A percentile compares a stretch with the other conserved stretches of the same genome.
These are phyloP conservation scores for Theobroma grandiflorum DNA, from an alignment of 441 rosid species.

Conservation along the genomic window DNA sequence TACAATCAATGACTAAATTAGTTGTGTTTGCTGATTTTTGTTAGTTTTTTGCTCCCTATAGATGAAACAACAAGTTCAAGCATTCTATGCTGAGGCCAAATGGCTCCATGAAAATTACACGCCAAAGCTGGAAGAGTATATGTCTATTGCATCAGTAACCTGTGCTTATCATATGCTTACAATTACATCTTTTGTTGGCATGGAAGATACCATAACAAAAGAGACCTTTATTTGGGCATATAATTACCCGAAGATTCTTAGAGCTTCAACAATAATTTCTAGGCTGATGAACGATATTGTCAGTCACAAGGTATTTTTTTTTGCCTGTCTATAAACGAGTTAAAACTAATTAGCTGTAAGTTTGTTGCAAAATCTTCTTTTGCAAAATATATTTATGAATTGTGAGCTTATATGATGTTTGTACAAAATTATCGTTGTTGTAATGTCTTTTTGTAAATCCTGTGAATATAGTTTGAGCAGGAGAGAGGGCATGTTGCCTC, in stretches of 20 bases:
- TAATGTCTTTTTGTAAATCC: background rate
- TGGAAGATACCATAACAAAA: constrained; percentile 20
- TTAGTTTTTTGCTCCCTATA: too few species aligned
- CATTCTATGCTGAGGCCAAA: constrained; percentile 26
- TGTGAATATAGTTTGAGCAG: constrained; percentile 20
- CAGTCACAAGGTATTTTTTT: constrained; percentile 30
- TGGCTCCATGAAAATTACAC: constrained; percentile 29
- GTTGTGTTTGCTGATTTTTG: background rate
- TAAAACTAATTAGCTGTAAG: too few species aligned
- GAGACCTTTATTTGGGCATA: constrained; percentile 39
- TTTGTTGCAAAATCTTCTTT: too few species aligned
- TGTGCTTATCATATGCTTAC: constrained; percentile 13
- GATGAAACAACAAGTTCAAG: too few species aligned
- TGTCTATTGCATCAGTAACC: constrained; percentile 22
- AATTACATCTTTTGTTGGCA: constrained; percentile 32
- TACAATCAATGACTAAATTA: background rate
- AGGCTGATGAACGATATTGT: constrained; percentile 30
- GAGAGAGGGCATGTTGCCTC: constrained; percentile 6
- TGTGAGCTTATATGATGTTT: background rate
- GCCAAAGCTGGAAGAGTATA: constrained; percentile 40
- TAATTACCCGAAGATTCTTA: constrained; percentile 28
- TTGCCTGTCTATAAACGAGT: too few species aligned
- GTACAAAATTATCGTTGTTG: too few species aligned
- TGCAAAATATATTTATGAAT: too few species aligned
- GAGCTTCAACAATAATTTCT: background rate